Evolutionary conservation across 148 eudicot genomes (phyloP), one percentile per base, ranked within the genome.

Genomic region (Arctostaphylos glauca): DNA sequence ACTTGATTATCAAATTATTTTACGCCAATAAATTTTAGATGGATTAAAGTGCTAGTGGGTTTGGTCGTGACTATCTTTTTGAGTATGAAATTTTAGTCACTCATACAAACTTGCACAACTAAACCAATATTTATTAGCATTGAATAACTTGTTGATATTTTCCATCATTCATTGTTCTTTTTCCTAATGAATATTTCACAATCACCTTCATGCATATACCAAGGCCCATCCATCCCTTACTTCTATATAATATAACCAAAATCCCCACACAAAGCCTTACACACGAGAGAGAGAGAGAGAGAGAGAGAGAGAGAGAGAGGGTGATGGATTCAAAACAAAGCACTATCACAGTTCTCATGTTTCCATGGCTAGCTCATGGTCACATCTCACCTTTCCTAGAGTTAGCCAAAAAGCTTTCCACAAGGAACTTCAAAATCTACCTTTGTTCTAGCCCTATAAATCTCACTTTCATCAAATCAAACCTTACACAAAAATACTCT

Each of bases 351-450:
- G 81, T 79, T 10, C 31, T 79, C 25, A 79, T 79, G 81, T 79
- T 79, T 72, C 81, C 81, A 64, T 79, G 73, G 73, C 55, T 79
- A 38, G 81, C 81, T 0, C 73, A 79, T 6, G 81, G 81, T 14
- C 81, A 79, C 14, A 47, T 79, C 46, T 60, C 81, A 44, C 81
- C 81, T 12, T 79, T 44, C 81, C 38, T 62, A 21, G 81, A 79
- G 58, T 56, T 79, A 23, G 81, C 71, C 13, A 48, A 49, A 43
- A 67, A 48, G 75, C 75, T 80, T 2, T 64, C 81, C 25, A 4
- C 44, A 3, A 64, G 74, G 68, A 80, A 64, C 46, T 80, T 80
- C 58, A 62, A 64, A n/a, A 67, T 67, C 58, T 80, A 64, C 7
- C 21, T 80, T 7, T 64, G 82, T 49, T 80, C 82, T 8, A 80